phyloP scores from a whole-genome alignment of 345 rosid species.

The Rhizophora apiculata region DNA sequence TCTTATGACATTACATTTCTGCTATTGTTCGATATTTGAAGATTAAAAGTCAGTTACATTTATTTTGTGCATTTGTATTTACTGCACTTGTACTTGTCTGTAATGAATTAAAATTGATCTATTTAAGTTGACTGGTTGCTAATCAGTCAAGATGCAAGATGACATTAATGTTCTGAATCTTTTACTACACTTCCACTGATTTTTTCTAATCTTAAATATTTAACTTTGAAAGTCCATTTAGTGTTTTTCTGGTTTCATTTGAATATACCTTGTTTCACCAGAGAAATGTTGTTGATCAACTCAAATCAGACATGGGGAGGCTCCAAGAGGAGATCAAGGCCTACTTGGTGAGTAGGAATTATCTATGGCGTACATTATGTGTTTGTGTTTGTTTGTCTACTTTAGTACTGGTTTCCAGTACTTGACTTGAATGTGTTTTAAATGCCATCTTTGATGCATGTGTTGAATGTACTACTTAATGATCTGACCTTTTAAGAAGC shows the following conservation, averaged over 20 bases:
- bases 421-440: too few species aligned
- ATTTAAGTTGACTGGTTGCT: too few species aligned
- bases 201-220: too few species aligned
- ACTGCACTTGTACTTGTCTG: too few species aligned
- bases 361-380: not conserved
- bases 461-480: not conserved
- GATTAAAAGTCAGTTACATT: not conserved
- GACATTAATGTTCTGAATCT: too few species aligned
- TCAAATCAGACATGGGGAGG: conserved; percentile 81
- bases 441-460: not conserved
- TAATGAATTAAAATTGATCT: too few species aligned
- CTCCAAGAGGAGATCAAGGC: conserved; percentile 77
- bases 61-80: not conserved
- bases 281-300: conserved; percentile 90
- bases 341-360: conserved; percentile 58
- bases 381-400: not conserved
- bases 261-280: conserved; percentile 29
- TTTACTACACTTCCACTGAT: too few species aligned
- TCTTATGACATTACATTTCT: conserved; percentile 2
- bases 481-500: not conserved
- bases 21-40: not conserved
- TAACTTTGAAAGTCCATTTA: too few species aligned
- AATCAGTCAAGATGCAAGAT: too few species aligned
- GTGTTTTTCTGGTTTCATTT: not conserved
- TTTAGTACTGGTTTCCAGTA: not conserved